Base-by-base conservation (phyloP, 805 yeast genomes). In the Starmerella davenportii region DNA sequence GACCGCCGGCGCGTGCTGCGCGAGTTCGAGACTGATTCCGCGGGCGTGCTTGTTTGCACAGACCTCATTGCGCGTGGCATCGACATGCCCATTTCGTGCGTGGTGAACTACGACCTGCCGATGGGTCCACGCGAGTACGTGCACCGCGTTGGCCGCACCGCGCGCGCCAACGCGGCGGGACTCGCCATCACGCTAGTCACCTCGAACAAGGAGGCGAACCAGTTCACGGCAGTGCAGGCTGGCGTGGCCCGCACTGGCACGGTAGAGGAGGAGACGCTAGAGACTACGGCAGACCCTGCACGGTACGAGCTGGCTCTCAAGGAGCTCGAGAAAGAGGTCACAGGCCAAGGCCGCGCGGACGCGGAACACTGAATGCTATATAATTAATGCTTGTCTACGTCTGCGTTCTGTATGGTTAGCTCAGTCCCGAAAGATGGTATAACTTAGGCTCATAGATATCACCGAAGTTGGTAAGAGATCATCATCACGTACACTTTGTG, bases 31-130 rank as follows among this genome's bases (percentile, higher is more conserved):
- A 50, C 54, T 2, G 74, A 73, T 15, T 63, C 67, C 1, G 60
- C 72, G 35, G 61, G 65, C 32, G 52, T 82, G 29, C 28, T 63
- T 70, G 55, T 75, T 69, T 43, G 84, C 20, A 90, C 98, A 0
- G 99, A 90, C 60, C 65, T 90, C 49, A 78, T 90, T 56, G 79
- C 95, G n/a, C 74, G 99, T 60, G 99, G 99, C 62, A 70, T 90
- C 36, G 94, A 87, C 59, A 67, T 90, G 34, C 59, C 67, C 14
- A 70, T 90, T 36, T 65, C 71, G 33, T 70, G 72, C 44, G 95
- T 90, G 11, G 62, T 90, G 37, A 90, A 90, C 58, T 90, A 90
- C 57, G 96, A 90, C 53, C 57, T 84, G 39, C 98, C 99, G 18
- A 66, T 72, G 20, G 78, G 94, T 1, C 68, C 85, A 1, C 75